These are phyloP conservation scores for Iberis pinnata DNA, from an alignment of 345 rosid species.

Conservation along the genomic window DNA sequence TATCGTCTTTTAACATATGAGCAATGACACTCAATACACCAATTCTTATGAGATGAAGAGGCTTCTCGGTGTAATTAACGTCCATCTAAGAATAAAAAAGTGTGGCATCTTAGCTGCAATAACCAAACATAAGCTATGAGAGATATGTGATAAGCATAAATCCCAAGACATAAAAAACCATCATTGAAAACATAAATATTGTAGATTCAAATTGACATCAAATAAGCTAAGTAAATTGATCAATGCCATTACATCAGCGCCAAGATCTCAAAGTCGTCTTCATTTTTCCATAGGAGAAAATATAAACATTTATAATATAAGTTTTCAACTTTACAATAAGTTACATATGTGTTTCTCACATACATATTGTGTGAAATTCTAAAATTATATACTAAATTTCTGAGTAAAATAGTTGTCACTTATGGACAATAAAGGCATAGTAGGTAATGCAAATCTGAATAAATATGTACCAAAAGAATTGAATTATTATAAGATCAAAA, in stretches of 20 bases:
- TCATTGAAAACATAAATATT: no score
- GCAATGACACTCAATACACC: no score
- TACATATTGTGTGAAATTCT: constrained; percentile 3
- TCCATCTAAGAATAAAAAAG: no score
- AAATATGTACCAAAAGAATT: background rate
- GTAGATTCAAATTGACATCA: background rate
- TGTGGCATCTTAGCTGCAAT: no score
- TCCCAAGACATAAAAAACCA: no score
- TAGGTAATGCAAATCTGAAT: background rate
- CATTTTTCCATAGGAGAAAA: constrained; percentile 28
- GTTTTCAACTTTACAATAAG: background rate
- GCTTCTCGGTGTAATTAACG: no score
- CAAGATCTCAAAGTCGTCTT: constrained; percentile 23
- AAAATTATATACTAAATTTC: background rate
- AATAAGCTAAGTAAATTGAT: constrained; percentile 26
- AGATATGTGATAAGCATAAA: no score
- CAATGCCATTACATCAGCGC: constrained; percentile 42
- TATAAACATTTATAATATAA: background rate
- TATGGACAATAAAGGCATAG: background rate
- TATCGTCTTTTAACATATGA: no score
- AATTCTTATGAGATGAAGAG: no score
- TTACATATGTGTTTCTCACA: background rate
- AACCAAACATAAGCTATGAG: no score
- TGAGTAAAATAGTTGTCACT: background rate
- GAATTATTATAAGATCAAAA: background rate